Evolutionary conservation across 164 flowering plant species (phyloP).

Genomic region (Litsea cubeba): DNA sequence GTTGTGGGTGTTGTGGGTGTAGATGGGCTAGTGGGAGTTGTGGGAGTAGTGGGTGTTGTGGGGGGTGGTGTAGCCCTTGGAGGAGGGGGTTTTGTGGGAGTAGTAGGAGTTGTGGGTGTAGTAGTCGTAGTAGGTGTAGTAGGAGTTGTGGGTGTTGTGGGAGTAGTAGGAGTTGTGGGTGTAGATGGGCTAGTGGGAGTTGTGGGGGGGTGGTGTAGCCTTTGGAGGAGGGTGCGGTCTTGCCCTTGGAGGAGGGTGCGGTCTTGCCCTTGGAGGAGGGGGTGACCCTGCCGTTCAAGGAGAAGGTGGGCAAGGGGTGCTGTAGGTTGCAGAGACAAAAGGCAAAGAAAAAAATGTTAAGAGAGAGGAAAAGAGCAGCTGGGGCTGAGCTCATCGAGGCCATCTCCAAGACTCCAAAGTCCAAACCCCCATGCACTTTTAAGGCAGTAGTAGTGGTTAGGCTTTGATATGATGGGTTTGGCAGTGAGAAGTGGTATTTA

Average conservation of each 20-base stretch:
- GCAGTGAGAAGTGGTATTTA: neutral
- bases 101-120: too few species aligned
- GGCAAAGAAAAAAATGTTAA: constrained; percentile 58
- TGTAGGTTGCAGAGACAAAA: constrained; percentile 35
- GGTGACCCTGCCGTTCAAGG: neutral
- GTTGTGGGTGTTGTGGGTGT: neutral
- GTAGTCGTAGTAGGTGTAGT: too few species aligned
- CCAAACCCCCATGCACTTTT: neutral
- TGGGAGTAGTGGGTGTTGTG: neutral
- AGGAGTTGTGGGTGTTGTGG: neutral
- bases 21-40: neutral
- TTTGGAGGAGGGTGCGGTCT: too few species aligned
- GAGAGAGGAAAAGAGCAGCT: constrained; percentile 34
- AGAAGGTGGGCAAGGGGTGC: constrained; percentile 23
- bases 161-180: neutral
- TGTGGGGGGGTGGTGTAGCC: neutral
- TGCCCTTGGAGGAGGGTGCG: neutral
- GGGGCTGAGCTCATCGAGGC: constrained; percentile 33
- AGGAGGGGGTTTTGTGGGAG: neutral
- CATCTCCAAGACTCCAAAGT: constrained; percentile 21
- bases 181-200: neutral
- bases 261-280: neutral
- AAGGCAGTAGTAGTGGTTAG: neutral
- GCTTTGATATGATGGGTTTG: neutral
- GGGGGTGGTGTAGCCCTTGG: neutral